phyloP scores from a whole-genome alignment of 352 stramenopile genomes.

The Globisporangium nagaii region DNA sequence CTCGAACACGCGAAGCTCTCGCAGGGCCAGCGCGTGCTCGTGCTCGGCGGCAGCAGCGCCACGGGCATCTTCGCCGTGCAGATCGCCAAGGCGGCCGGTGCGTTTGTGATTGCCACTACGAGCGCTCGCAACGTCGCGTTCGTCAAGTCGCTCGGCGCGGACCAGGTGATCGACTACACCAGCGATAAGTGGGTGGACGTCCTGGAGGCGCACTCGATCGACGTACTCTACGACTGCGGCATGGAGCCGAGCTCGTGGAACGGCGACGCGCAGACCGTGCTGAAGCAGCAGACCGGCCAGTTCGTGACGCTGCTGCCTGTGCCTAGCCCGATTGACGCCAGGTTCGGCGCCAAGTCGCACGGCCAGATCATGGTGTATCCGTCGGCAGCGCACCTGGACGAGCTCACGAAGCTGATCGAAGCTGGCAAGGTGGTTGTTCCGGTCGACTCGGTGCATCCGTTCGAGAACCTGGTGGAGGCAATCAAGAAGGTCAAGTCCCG shows the following conservation, averaged over 20 bases:
- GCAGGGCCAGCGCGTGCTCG: conserved; percentile 23
- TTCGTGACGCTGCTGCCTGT: conserved; percentile 23
- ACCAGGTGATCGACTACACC: conserved; percentile 43
- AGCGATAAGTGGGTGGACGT: conserved; percentile 34
- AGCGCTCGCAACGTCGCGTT: conserved; percentile 31
- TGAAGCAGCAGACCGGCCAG: conserved; percentile 19
- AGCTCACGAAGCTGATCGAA: conserved; percentile 31
- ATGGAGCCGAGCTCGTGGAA: too few species aligned
- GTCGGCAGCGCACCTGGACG: conserved; percentile 20
- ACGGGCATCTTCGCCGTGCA: conserved; percentile 48
- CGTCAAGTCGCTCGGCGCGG: conserved; percentile 29
- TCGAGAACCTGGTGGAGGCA: conserved; percentile 31
- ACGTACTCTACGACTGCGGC: too few species aligned
- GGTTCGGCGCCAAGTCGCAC: conserved; percentile 16
- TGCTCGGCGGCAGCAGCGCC: conserved; percentile 45
- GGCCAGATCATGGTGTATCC: conserved; percentile 8
- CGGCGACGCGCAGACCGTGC: conserved; percentile 14
- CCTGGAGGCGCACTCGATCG: too few species aligned
- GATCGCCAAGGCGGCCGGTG: conserved; percentile 33
- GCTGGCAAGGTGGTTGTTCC: conserved; percentile 21
- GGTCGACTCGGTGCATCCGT: conserved; percentile 22
- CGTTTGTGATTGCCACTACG: conserved; percentile 23
- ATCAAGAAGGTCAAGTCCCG: conserved; percentile 35
- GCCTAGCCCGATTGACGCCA: conserved; percentile 19
- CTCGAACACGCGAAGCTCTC: conserved; percentile 12